Evolutionary conservation across 2,329 filamentous ascomycete genomes (phyloP).

Genomic region (Xylaria sp.): DNA sequence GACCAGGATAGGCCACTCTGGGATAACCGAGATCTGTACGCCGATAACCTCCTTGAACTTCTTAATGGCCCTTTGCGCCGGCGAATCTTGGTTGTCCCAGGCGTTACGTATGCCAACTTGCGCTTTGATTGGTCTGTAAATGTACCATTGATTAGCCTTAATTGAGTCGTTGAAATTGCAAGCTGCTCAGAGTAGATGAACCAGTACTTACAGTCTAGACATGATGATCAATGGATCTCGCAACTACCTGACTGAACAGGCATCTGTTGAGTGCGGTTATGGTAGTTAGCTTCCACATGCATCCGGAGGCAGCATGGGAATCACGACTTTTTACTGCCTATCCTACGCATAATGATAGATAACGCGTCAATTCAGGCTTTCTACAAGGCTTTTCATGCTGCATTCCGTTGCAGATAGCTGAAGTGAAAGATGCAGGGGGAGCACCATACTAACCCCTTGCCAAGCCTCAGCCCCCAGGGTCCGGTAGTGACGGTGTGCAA

Average conservation of each 20-base stretch:
- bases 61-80: slow-evolving; percentile 51
- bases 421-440: slow-evolving; percentile 24
- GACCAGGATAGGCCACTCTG: slow-evolving; percentile 40
- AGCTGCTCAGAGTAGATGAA: background rate
- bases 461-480: slow-evolving; percentile 29
- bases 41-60: slow-evolving; percentile 53
- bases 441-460: slow-evolving; percentile 14
- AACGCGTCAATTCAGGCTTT: slow-evolving; percentile 7
- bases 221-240: slow-evolving; percentile 11
- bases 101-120: slow-evolving; percentile 57
- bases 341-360: background rate
- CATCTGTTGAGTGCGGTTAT: background rate
- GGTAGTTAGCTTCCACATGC: background rate
- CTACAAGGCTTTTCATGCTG: slow-evolving; percentile 10
- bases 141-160: slow-evolving; percentile 28
- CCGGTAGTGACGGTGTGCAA: slow-evolving; percentile 22
- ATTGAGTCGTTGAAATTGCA: background rate
- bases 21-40: slow-evolving; percentile 43
- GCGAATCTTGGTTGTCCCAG: slow-evolving; percentile 53
- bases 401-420: background rate
- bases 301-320: background rate
- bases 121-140: slow-evolving; percentile 56
- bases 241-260: background rate
- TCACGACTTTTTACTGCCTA: background rate
- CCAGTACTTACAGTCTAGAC: slow-evolving; percentile 28